Conservation (phyloP, 805 yeast genomes). For the Cyberlindnera saturnus region DNA sequence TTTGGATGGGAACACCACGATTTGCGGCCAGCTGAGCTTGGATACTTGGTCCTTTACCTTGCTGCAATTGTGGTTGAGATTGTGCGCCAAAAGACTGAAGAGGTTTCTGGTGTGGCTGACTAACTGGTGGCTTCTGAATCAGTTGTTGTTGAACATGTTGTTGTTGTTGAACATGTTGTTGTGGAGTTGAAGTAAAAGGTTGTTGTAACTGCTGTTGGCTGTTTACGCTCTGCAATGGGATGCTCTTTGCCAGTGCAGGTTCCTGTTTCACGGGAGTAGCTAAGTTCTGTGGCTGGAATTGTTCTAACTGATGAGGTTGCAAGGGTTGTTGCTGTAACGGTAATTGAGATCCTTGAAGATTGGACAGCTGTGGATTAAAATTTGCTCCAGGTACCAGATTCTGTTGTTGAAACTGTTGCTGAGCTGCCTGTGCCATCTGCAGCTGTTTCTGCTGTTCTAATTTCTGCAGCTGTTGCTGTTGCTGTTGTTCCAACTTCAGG, state of each 20-base stretch:
- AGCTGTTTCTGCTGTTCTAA: constrained; percentile 23
- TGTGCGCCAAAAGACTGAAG: not conserved
- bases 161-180: not conserved
- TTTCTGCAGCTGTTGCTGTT: constrained; percentile 32
- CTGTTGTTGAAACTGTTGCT: constrained; percentile 12
- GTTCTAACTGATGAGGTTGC: not conserved
- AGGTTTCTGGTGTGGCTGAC: not conserved
- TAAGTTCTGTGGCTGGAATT: constrained; percentile 6
- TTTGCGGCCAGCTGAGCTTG: constrained; percentile 28
- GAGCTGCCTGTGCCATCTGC: constrained; percentile 18
- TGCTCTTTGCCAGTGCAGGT: not conserved
- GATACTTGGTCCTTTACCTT: constrained; percentile 20
- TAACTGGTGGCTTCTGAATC: not conserved
- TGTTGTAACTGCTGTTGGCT: constrained; percentile 2
- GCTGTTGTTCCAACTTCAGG: constrained; percentile 45
- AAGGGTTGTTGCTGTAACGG: not conserved
- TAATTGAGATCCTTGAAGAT: not conserved
- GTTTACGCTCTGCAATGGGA: not conserved
- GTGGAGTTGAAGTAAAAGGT: not conserved
- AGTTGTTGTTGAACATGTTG: constrained; percentile 1
- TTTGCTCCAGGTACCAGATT: not conserved
- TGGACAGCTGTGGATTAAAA: not conserved
- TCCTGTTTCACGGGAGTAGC: not conserved
- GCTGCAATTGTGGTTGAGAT: not conserved
- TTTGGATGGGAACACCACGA: constrained; percentile 20